phyloP scores from a whole-genome alignment of 2,329 filamentous ascomycete species.

The Penicillium sp. region DNA sequence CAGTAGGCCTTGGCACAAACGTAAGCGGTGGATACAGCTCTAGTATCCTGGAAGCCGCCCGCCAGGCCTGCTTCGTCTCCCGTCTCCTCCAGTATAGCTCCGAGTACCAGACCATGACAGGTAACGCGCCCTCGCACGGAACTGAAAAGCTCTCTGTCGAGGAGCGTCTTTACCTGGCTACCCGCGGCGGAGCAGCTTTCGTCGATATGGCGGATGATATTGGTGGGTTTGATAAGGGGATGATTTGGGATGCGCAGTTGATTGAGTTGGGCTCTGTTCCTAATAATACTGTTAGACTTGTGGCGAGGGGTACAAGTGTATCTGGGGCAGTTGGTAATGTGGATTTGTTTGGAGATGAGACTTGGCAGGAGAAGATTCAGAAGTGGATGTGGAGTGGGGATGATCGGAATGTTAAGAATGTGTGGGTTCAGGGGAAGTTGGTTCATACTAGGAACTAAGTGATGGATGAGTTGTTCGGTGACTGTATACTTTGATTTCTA shows the following conservation, averaged over 20 bases:
- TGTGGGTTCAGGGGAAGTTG: constrained; percentile 86
- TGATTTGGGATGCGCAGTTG: constrained; percentile 90
- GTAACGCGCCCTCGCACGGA: constrained; percentile 41
- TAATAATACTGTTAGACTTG: constrained; percentile 27
- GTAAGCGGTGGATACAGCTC: constrained; percentile 86
- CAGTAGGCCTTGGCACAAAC: constrained; percentile 87
- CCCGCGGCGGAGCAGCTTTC: constrained; percentile 80
- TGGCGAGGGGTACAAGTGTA: constrained; percentile 27
- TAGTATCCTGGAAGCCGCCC: constrained; percentile 77
- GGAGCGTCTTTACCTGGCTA: constrained; percentile 85
- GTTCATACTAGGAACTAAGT: constrained; percentile 63
- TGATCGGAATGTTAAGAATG: constrained; percentile 84
- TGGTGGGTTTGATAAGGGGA: constrained; percentile 83
- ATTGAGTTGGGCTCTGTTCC: constrained; percentile 65
- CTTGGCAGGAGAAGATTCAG: constrained; percentile 81
- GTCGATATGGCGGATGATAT: constrained; percentile 74
- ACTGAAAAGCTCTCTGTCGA: constrained; percentile 76
- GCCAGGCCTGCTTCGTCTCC: constrained; percentile 80
- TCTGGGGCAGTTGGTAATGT: constrained; percentile 67
- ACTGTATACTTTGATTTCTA: not conserved
- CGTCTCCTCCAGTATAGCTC: constrained; percentile 65
- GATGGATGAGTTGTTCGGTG: not conserved
- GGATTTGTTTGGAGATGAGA: constrained; percentile 90
- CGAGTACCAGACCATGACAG: constrained; percentile 42
- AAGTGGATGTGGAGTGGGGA: constrained; percentile 97